phyloP scores from a whole-genome alignment of 768 basidiomycete genomes.

The Calocera cornea region DNA sequence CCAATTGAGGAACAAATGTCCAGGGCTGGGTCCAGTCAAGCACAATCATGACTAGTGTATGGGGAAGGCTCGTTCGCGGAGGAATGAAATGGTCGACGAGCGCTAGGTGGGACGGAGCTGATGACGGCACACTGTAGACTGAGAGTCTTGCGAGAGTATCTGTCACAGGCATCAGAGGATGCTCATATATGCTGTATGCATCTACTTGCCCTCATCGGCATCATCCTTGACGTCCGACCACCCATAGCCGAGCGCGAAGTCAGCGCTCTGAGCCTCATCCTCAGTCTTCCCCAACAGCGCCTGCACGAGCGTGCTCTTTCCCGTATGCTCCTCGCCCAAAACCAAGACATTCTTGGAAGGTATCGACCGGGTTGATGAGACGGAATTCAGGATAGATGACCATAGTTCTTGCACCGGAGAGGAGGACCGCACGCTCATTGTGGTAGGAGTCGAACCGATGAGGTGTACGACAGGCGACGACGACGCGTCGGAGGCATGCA shows the following conservation, averaged over 20 bases:
- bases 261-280: slow-evolving; percentile 31
- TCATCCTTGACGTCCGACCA: slow-evolving; percentile 86
- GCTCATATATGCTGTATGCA: not conserved
- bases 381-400: slow-evolving; percentile 82
- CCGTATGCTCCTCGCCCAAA: slow-evolving; percentile 64
- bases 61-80: slow-evolving; percentile 48
- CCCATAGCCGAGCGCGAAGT: slow-evolving; percentile 85
- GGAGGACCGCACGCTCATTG: slow-evolving; percentile 9
- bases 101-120: slow-evolving; percentile 52
- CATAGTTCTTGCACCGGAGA: slow-evolving; percentile 52
- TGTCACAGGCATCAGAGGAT: slow-evolving; percentile 21
- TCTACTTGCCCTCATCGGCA: slow-evolving; percentile 71
- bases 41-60: slow-evolving; percentile 68
- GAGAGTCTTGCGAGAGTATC: slow-evolving; percentile 83
- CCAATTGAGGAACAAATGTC: slow-evolving; percentile 74
- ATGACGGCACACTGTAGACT: slow-evolving; percentile 79
- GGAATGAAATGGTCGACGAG: slow-evolving; percentile 70
- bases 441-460: not conserved
- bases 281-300: slow-evolving; percentile 57
- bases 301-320: slow-evolving; percentile 62
- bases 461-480: not conserved
- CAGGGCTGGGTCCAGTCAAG: slow-evolving; percentile 95
- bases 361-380: slow-evolving; percentile 65
- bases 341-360: slow-evolving; percentile 79
- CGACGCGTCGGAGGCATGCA: not conserved